These are phyloP conservation scores for Juglanconis sp. DNA, from an alignment of 2,329 filamentous ascomycete genomes.

Conservation along the genomic window DNA sequence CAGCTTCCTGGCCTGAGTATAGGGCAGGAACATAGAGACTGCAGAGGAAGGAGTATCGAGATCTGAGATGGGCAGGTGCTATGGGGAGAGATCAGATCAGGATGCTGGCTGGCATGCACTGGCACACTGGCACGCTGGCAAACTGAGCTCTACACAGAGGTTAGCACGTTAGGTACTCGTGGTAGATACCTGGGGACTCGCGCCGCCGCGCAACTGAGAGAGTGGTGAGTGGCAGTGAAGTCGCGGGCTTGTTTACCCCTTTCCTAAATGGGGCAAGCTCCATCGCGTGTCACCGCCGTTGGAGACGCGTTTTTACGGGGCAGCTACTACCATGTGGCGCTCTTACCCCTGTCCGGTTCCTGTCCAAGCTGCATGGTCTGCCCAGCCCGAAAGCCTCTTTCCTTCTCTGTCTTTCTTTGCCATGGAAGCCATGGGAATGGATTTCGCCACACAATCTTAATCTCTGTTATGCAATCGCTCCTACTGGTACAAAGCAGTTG, in stretches of 20 bases:
- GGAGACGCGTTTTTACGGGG: slow-evolving; percentile 15
- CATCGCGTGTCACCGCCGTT: slow-evolving; percentile 11
- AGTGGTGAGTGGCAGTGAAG: slow-evolving; percentile 8
- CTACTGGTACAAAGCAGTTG: no score
- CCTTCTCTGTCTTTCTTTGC: not conserved
- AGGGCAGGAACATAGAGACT: no score
- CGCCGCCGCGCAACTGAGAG: not conserved
- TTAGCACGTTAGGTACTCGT: no score
- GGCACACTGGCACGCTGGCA: no score
- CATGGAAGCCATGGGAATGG: no score
- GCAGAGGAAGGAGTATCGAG: slow-evolving; percentile 7
- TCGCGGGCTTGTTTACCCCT: slow-evolving; percentile 19
- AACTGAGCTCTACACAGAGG: not conserved
- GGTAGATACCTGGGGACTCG: not conserved
- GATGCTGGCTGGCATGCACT: not conserved
- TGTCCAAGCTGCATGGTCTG: not conserved
- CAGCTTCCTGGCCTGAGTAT: no score
- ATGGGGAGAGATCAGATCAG: slow-evolving; percentile 2
- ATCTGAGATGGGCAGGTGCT: not conserved
- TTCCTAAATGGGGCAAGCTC: slow-evolving; percentile 12
- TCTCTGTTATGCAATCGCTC: no score
- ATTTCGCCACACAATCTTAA: no score
- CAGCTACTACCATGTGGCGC: not conserved
- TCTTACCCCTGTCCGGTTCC: slow-evolving; percentile 3
- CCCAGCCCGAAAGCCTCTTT: slow-evolving; percentile 1